phyloP scores from a whole-genome alignment of 2,329 filamentous ascomycete species.

The Aspergillus sp. region DNA sequence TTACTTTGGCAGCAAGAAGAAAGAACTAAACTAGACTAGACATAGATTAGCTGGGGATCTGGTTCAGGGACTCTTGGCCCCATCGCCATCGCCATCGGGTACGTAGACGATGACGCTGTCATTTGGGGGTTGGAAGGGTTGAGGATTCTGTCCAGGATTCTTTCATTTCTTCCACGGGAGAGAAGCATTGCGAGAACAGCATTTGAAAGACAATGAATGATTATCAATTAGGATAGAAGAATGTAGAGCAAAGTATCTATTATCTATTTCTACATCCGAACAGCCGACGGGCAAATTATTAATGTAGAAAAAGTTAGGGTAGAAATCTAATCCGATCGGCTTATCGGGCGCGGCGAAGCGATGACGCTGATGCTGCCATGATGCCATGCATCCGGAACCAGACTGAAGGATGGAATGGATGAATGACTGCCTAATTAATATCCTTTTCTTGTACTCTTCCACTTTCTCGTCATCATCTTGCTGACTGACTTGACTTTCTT shows the following conservation, averaged over 20 bases:
- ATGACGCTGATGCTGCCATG: slow-evolving; percentile 1
- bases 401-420: too few relatives aligned
- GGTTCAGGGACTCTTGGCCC: background rate
- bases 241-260: too few relatives aligned
- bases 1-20: too few relatives aligned
- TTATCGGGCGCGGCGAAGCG: background rate
- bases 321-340: slow-evolving; percentile 3
- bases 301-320: too few relatives aligned
- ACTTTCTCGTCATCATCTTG: slow-evolving; percentile 5
- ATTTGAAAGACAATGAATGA: too few relatives aligned
- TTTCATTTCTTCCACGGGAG: background rate
- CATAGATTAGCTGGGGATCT: background rate
- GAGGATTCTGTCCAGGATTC: background rate
- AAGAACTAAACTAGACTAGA: background rate
- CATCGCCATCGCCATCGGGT: background rate
- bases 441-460: slow-evolving; percentile 6
- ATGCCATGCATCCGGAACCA: slow-evolving; percentile 12
- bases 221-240: too few relatives aligned
- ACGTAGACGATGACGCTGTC: slow-evolving; percentile 14
- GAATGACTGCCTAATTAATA: too few relatives aligned
- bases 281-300: too few relatives aligned
- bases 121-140: background rate
- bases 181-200: background rate
- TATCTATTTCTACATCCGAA: too few relatives aligned
- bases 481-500: slow-evolving; percentile 1